Percentiles rank a stretch among this genome's conserved stretches.
These are phyloP conservation scores for Colletotrichum melonis DNA, from an alignment of 2,329 filamentous ascomycete genomes.

Conservation along the genomic window DNA sequence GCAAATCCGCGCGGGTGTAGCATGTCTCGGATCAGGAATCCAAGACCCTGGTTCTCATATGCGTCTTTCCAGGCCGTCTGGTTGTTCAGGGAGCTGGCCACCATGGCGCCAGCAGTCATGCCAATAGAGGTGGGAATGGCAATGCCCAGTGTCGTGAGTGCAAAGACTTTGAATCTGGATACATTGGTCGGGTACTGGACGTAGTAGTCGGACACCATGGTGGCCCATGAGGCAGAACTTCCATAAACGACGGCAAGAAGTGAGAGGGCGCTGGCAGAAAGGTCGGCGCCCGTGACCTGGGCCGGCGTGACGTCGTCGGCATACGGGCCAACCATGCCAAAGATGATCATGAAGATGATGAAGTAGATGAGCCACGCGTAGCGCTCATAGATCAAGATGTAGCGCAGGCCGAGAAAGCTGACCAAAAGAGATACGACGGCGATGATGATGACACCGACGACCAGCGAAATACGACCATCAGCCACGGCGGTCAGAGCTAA, in stretches of 20 bases:
- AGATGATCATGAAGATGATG: slow-evolving; percentile 61
- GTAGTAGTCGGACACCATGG: slow-evolving; percentile 42
- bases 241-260: slow-evolving; percentile 60
- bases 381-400: slow-evolving; percentile 61
- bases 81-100: neutral
- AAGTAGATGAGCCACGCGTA: slow-evolving; percentile 61
- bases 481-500: slow-evolving; percentile 59
- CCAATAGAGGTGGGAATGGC: neutral
- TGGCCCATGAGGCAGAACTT: slow-evolving; percentile 60
- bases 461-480: slow-evolving; percentile 55
- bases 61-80: neutral
- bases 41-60: neutral
- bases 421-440: slow-evolving; percentile 60
- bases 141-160: neutral
- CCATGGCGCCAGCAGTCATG: neutral
- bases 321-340: slow-evolving; percentile 54
- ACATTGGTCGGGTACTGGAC: neutral
- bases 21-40: neutral
- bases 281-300: slow-evolving; percentile 44
- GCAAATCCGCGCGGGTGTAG: neutral
- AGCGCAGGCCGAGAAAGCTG: slow-evolving; percentile 62
- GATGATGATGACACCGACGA: slow-evolving; percentile 65
- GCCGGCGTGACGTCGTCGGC: slow-evolving; percentile 52
- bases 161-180: neutral
- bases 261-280: slow-evolving; percentile 53